Percentiles rank a stretch among this genome's conserved stretches.
These are phyloP conservation scores for Sporothrix brasiliensis DNA, from an alignment of 2,329 filamentous ascomycete genomes.

Conservation along the genomic window DNA sequence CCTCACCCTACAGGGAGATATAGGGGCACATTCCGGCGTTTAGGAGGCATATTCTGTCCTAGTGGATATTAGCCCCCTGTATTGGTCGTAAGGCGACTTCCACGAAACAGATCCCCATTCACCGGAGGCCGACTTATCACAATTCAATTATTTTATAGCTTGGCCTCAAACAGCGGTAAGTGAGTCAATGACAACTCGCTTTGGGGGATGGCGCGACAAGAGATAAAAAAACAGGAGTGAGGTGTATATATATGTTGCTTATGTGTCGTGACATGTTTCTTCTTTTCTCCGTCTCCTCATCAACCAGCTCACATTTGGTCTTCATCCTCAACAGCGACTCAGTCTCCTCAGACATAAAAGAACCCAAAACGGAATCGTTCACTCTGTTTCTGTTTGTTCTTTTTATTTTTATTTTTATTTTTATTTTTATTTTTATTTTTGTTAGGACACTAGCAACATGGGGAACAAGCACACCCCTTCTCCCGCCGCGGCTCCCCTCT, in stretches of 20 bases:
- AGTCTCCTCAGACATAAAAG: not conserved
- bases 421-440: no score
- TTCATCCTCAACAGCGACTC: not conserved
- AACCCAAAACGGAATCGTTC: conserved; percentile 1
- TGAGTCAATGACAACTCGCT: not conserved
- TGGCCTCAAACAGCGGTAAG: not conserved
- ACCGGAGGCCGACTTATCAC: not conserved
- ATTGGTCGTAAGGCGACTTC: not conserved
- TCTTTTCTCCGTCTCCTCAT: not conserved
- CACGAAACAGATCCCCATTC: not conserved
- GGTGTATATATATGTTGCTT: no score
- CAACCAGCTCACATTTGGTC: not conserved
- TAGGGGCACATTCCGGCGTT: not conserved
- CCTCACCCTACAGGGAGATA: not conserved
- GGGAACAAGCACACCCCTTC: not conserved
- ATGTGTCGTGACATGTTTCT: not conserved
- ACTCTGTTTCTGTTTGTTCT: conserved; percentile 17
- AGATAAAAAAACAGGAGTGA: no score
- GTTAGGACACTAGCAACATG: not conserved
- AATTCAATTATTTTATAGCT: not conserved
- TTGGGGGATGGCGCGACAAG: no score
- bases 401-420: not conserved
- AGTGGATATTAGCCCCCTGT: not conserved
- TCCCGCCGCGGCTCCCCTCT: not conserved
- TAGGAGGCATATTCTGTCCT: not conserved